These are phyloP conservation scores for Protomyces gravidus DNA, from an alignment of 1,139 yeast species.

Conservation along the genomic window DNA sequence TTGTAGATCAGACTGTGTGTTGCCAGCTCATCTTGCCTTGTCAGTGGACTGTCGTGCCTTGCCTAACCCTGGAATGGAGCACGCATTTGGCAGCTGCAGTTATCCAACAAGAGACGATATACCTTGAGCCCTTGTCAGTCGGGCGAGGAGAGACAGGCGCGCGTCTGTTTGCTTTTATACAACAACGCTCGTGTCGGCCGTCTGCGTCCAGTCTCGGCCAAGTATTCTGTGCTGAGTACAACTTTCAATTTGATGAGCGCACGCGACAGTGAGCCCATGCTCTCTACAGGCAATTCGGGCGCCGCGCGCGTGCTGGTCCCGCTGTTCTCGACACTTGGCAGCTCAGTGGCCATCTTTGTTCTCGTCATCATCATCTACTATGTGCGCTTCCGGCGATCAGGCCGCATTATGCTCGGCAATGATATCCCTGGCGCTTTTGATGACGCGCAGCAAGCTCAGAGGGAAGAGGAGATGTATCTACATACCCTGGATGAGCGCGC, in stretches of 20 bases:
- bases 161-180: no score
- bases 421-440: slow-evolving; percentile 53
- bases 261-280: not conserved
- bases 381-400: slow-evolving; percentile 20
- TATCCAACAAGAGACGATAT: no score
- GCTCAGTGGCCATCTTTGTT: slow-evolving; percentile 39
- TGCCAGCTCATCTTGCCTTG: no score
- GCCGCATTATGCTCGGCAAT: slow-evolving; percentile 32
- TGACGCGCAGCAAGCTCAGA: slow-evolving; percentile 59
- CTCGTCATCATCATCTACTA: slow-evolving; percentile 9
- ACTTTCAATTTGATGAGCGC: not conserved
- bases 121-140: no score
- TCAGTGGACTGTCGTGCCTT: no score
- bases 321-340: slow-evolving; percentile 32
- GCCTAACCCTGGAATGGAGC: no score
- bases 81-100: no score
- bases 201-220: no score
- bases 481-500: slow-evolving; percentile 56
- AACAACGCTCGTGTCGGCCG: no score
- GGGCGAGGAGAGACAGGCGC: no score
- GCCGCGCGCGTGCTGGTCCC: slow-evolving; percentile 13
- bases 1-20: no score
- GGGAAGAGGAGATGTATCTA: slow-evolving; percentile 68
- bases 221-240: no score
- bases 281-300: not conserved